Evolutionary conservation across 257 asterid genomes (phyloP), one percentile per base, ranked within the genome.

Genomic region (Jacaranda mimosifolia): DNA sequence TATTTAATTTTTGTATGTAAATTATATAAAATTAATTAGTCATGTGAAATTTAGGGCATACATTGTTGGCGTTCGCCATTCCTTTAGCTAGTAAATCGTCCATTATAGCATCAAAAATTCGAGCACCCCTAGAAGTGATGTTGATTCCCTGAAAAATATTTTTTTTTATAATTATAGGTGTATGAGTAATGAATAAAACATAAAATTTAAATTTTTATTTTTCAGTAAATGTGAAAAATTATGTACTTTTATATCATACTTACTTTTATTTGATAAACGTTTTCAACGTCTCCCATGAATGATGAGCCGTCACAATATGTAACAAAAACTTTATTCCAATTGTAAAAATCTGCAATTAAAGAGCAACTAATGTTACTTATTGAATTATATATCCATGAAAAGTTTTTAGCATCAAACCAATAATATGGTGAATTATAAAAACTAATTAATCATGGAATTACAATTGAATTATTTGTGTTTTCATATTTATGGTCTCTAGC

Each of bases 11-110:
- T 5, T 0, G 3, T n/a, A n/a, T n/a, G n/a, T n/a, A n/a, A n/a
- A n/a, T n/a, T n/a, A n/a, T n/a, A n/a, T 3, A 5, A 49, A 13
- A 8, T 21, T 26, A 35, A 7, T 7, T n/a, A n/a, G n/a, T 26
- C 32, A 26, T 1, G 17, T 9, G 7, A 5, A 18, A 39, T 5
- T 35, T 72, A 0, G n/a, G 63, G 0, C 55, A 4, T 70, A 84
- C 87, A 12, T 80, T 80, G 0, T 73, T 32, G 17, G 85, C 81
- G 7, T 77, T 63, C 32, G 17, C 6, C 87, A 84, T 76, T 68
- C 87, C 87, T 48, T 72, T 84, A 8, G 79, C 76, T 2, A 81
- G 69, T 38, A 80, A 15, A 26, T 84, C 85, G 10, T 74, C 81
- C 76, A 80, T 74, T 40, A 80, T 21, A 7, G 52, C 81, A 5